These are phyloP conservation scores for Eimeria zaria DNA, from an alignment of 169 alveolate genomes.

Conservation along the genomic window DNA sequence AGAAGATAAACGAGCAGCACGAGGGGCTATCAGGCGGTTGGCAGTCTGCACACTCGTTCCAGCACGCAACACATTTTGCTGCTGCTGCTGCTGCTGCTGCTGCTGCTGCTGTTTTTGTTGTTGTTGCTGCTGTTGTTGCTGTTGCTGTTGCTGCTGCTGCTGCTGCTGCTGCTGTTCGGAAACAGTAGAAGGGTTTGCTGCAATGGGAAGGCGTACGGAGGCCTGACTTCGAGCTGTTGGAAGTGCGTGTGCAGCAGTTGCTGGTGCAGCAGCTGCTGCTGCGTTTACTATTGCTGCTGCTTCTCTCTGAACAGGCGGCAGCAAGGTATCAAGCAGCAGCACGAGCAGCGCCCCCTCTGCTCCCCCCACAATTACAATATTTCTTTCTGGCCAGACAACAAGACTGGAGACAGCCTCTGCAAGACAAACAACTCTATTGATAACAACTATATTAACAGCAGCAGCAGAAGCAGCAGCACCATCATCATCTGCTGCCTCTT, in stretches of 20 bases:
- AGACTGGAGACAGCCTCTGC: constrained; percentile 55
- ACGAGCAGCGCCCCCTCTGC: constrained; percentile 73
- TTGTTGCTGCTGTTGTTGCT: constrained; percentile 10
- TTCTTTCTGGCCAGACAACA: neutral
- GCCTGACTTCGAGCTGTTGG: neutral
- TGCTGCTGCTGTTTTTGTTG: constrained; percentile 20
- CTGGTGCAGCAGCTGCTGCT: neutral
- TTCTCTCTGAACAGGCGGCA: neutral
- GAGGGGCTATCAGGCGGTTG: neutral
- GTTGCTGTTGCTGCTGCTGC: constrained; percentile 34
- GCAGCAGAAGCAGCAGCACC: neutral
- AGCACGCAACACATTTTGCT: neutral
- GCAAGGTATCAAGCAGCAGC: constrained; percentile 62
- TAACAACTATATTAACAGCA: neutral
- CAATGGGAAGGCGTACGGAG: neutral
- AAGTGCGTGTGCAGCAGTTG: neutral
- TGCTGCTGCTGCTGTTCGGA: neutral
- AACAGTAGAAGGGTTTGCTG: neutral
- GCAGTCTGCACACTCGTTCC: neutral
- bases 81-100: constrained; percentile 36
- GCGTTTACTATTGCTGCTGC: neutral
- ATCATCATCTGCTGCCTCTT: neutral
- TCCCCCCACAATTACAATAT: constrained; percentile 28
- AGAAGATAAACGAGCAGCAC: neutral
- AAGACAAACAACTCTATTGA: neutral